Evolutionary conservation across 805 yeast species (phyloP).

Genomic region (Kodamaea nitidulidarum): DNA sequence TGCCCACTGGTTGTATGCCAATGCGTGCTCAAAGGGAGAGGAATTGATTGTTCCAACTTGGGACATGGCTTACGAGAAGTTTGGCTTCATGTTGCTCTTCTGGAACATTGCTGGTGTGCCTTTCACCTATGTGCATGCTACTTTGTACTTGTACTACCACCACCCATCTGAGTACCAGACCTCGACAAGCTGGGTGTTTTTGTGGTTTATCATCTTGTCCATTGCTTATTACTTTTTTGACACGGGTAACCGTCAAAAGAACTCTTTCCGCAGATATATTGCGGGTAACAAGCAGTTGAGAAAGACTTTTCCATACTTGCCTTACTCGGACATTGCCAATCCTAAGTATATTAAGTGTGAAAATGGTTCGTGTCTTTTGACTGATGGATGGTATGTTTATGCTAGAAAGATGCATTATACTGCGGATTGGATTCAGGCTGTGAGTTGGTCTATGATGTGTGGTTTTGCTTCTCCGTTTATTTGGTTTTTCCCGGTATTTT

Average conservation of each 20-base stretch:
- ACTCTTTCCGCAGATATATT: slow-evolving; percentile 77
- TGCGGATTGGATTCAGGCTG: slow-evolving; percentile 84
- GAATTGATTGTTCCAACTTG: slow-evolving; percentile 96
- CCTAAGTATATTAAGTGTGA: slow-evolving; percentile 83
- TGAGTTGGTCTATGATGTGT: slow-evolving; percentile 89
- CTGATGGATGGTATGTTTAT: slow-evolving; percentile 92
- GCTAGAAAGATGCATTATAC: slow-evolving; percentile 96
- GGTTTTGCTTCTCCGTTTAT: slow-evolving; percentile 88
- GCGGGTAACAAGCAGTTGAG: slow-evolving; percentile 76
- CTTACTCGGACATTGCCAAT: slow-evolving; percentile 73
- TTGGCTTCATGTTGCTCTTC: slow-evolving; percentile 97
- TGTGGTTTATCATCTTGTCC: slow-evolving; percentile 54
- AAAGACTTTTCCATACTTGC: slow-evolving; percentile 91
- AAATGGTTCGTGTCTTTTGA: slow-evolving; percentile 77
- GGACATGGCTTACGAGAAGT: slow-evolving; percentile 99
- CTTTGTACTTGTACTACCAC: slow-evolving; percentile 77
- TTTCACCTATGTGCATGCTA: slow-evolving; percentile 93
- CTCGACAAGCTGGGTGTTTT: slow-evolving; percentile 56
- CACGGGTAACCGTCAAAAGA: slow-evolving; percentile 92
- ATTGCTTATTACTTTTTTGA: slow-evolving; percentile 89
- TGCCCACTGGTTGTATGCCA: slow-evolving; percentile 93
- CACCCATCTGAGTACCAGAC: slow-evolving; percentile 79
- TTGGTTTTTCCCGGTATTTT: slow-evolving; percentile 93
- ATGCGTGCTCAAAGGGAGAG: slow-evolving; percentile 97
- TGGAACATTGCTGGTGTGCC: slow-evolving; percentile 99